Base-by-base conservation (phyloP, 2,329 filamentous ascomycete genomes). In the Pseudocercospora cruenta region DNA sequence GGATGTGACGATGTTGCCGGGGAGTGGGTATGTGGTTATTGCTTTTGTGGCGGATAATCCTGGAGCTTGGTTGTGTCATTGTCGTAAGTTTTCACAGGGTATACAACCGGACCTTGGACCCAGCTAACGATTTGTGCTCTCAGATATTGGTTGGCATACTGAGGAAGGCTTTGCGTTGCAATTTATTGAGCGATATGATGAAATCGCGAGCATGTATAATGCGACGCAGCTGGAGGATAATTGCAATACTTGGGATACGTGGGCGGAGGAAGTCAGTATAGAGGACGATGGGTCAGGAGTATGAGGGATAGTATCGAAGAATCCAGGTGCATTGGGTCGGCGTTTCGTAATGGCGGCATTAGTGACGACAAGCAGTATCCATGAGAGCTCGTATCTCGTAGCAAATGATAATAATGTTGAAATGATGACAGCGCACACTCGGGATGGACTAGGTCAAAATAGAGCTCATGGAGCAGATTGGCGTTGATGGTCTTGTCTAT, bases 1-100 rank as follows among this genome's bases (percentile, higher is more conserved):
- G 45, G 76, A 78, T 63, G 74, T 76, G 8, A 71, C 75, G 0
- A 74, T 77, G 62, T 69, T 78, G 53, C 76, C 77, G 1, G 75
- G 69, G 19, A 66, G 69, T 14, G 76, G 77, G 14, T 77, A 74
- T 60, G 65, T 78, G 7, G 76, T 78, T 5, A 67, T 78, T 51
- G 76, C 74, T 6, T 77, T 77, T 69, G 59, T 68, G 21, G 72
- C 74, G 9, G 76, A 78, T 58, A 78, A 78, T 36, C 76, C 77
- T 21, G 63, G 63, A 22, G 73, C 69, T 3, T 78, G 76, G 76
- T 60, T 75, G 16, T 70, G 67, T 28, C 68, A 70, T 60, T 74
- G 74, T 31, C 73, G 66, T 67, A 53, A 60, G 64, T 65, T 26
- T 53, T 19, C 6, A 9, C 10, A 10, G n/a, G n/a, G n/a, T n/a